phyloP scores from a whole-genome alignment of 306 rosid genomes.

The Cajanus cajan region DNA sequence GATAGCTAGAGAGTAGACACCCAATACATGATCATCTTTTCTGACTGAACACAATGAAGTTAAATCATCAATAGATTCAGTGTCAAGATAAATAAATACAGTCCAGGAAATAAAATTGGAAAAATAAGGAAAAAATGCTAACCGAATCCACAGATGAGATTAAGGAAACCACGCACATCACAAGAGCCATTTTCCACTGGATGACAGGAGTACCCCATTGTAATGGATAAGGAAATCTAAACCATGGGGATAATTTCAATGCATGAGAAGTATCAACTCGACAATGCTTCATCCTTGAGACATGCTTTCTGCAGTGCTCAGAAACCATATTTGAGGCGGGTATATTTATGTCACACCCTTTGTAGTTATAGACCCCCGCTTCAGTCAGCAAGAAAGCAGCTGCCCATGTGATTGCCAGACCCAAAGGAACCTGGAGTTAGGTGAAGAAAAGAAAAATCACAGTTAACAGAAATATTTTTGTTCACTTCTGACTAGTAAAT shows the following conservation, averaged over 20 bases:
- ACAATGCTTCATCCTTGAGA: constrained; percentile 92
- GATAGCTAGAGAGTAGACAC: constrained; percentile 1
- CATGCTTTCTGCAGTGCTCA: constrained; percentile 88
- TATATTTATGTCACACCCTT: constrained; percentile 87
- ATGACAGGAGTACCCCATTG: constrained; percentile 99
- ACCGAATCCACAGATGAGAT: constrained; percentile 98
- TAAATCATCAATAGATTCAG: constrained; percentile 19
- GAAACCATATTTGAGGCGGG: constrained; percentile 89
- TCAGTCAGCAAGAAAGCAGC: constrained; percentile 87
- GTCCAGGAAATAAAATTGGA: constrained; percentile 23
- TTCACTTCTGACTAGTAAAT: constrained; percentile 5
- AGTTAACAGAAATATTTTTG: constrained; percentile 7
- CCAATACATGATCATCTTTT: constrained; percentile 13
- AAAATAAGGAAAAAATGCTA: constrained; percentile 45
- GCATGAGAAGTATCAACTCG: constrained; percentile 91
- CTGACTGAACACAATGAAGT: not conserved
- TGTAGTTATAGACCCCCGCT: constrained; percentile 82
- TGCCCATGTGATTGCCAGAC: constrained; percentile 93
- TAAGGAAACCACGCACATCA: constrained; percentile 91
- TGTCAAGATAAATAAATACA: constrained; percentile 10
- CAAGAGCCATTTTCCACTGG: constrained; percentile 92
- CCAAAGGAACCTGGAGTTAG: constrained; percentile 87
- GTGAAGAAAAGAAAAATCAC: constrained; percentile 26
- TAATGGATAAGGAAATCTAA: constrained; percentile 95
- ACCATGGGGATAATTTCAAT: constrained; percentile 79